Evolutionary conservation across 73 alveolate species (phyloP), one percentile per base, ranked within the genome.

Genomic region (Symbiodinium pilosum): DNA sequence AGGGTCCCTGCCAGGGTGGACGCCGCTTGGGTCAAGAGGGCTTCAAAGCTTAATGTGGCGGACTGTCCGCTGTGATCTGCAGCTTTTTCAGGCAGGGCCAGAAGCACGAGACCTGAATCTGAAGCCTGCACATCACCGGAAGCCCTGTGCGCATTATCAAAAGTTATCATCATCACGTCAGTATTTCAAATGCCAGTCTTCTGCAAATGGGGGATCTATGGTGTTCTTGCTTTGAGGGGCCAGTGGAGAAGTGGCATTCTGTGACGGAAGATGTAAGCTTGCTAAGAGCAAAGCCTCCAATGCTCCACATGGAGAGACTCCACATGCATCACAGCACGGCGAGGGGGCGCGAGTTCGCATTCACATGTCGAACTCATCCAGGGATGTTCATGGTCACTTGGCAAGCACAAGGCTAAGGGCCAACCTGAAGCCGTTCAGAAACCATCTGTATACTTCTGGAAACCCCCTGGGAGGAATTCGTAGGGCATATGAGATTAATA

Each of bases 291-390:
- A 64, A 64, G 77, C 77, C 77, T 64, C 77, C 77, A 64, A 64
- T 64, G 77, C 77, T 64, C 77, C 77, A 64, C 77, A 64, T 64
- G 77, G 36, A 64, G 77, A 64, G 77, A 64, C 77, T 64, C 77
- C 77, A 64, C 77, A 64, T 64, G 77, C 77, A 64, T 54, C 71
- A 54, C 32, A 64, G 6, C 6, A 36, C 77, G 28, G 38, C 38
- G 77, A 32, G 77, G 7, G 77, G 77, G 77, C 77, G 77, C 77
- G 77, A 64, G 77, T 64, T 64, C 77, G 77, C 77, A 64, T 64
- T 64, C 77, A 64, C 77, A 64, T 64, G 77, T 64, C 77, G 77
- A 64, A 64, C 77, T 64, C 77, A 64, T 64, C 77, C 77, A 64
- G 6, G 77, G 77, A 64, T 64, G 77, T 64, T 64, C 36, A 64